Conservation (phyloP, 2,329 filamentous ascomycete species). For the Calonectria crousiana region DNA sequence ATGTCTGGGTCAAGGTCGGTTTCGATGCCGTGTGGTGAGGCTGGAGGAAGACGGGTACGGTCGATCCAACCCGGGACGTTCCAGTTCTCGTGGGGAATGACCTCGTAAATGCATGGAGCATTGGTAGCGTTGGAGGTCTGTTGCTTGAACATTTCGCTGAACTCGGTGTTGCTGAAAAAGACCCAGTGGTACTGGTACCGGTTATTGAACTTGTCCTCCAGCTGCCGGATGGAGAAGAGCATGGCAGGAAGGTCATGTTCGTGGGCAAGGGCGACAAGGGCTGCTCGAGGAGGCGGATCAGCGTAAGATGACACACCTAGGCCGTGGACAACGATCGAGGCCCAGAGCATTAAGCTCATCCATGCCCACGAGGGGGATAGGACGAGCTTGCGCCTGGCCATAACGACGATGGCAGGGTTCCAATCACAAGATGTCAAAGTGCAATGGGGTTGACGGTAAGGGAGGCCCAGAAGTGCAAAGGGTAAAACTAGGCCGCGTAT, state of each 20-base stretch:
- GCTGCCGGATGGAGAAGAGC: constrained; percentile 66
- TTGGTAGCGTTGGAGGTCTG: constrained; percentile 76
- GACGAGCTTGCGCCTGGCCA: constrained; percentile 28
- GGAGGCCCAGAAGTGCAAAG: neutral
- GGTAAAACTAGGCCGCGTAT: neutral
- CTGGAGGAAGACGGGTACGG: constrained; percentile 1
- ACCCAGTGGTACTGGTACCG: constrained; percentile 91
- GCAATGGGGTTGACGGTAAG: neutral
- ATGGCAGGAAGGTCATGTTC: constrained; percentile 48
- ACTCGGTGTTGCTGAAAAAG: constrained; percentile 86
- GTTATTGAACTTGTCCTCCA: constrained; percentile 72
- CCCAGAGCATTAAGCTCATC: constrained; percentile 36
- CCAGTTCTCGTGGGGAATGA: constrained; percentile 83
- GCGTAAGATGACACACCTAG: constrained; percentile 27
- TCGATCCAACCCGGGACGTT: constrained; percentile 64
- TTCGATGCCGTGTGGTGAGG: neutral
- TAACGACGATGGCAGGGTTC: constrained; percentile 22
- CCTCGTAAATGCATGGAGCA: constrained; percentile 78
- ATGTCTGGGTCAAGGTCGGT: constrained; percentile 5
- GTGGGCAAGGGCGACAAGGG: constrained; percentile 48
- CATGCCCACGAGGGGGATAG: constrained; percentile 28
- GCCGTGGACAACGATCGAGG: constrained; percentile 35
- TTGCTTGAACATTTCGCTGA: constrained; percentile 81
- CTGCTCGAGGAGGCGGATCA: constrained; percentile 46
- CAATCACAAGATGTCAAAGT: constrained; percentile 1